Percentiles rank a stretch among this genome's conserved stretches.
Conservation (phyloP, 345 rosid genomes). For the Salix dunnii region DNA sequence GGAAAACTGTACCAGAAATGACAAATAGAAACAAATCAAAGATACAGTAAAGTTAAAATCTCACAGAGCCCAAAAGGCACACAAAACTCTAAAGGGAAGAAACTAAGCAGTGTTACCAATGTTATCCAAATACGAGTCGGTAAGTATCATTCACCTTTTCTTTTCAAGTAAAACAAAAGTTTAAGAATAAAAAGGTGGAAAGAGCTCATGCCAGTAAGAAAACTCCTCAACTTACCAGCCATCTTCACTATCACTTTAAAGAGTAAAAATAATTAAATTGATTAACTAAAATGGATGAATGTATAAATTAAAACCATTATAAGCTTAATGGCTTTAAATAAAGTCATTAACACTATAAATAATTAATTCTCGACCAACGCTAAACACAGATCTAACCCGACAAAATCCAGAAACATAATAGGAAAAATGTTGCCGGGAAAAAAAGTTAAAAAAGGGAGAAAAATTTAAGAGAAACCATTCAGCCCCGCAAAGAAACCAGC, state of each 20-base stretch:
- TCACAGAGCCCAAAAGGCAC: conserved; percentile 27
- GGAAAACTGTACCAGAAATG: conserved; percentile 18
- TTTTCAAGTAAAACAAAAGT: conserved; percentile 13
- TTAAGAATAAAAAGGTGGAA: conserved; percentile 20
- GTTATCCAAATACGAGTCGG: conserved; percentile 10
- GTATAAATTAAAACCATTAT: not conserved
- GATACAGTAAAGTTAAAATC: conserved; percentile 8
- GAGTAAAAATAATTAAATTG: not conserved
- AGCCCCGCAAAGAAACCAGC: not conserved
- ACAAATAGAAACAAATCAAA: conserved; percentile 19
- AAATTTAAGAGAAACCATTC: not conserved
- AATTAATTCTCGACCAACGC: not conserved
- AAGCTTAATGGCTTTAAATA: not conserved
- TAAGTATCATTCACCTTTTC: conserved; percentile 6
- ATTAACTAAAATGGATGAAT: not conserved
- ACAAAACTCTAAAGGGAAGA: conserved; percentile 14
- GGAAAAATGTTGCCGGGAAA: conserved; percentile 1
- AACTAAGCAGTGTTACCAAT: conserved; percentile 9
- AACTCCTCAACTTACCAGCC: not conserved
- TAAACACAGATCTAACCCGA: conserved; percentile 38
- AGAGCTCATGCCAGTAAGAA: conserved; percentile 2
- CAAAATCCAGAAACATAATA: conserved; percentile 5
- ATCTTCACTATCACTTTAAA: conserved; percentile 14
- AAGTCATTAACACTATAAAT: not conserved
- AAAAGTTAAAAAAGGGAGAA: not conserved